A percentile compares a stretch with the other conserved stretches of the same genome.
These are phyloP conservation scores for Hypoxylon sp. DNA, from an alignment of 2,329 filamentous ascomycete genomes.

Conservation along the genomic window DNA sequence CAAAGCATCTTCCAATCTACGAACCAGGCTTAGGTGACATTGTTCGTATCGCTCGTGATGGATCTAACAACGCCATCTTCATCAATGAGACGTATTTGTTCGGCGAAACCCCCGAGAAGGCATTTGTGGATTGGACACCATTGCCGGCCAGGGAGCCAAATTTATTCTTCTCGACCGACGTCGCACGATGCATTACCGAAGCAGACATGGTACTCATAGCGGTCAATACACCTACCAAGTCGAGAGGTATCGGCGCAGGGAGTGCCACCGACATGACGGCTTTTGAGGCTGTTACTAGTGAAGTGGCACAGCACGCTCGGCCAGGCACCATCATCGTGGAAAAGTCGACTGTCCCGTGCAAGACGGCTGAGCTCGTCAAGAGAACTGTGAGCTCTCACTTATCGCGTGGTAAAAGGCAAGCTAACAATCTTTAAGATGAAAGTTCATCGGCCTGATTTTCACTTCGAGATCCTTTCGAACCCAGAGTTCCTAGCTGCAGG, in stretches of 20 bases:
- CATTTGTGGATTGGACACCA: conserved; percentile 30
- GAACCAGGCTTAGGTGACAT: conserved; percentile 76
- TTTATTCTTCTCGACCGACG: conserved; percentile 76
- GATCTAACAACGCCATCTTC: conserved; percentile 56
- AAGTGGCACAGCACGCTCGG: conserved; percentile 72
- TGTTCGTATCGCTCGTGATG: conserved; percentile 70
- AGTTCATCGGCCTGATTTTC: conserved; percentile 67
- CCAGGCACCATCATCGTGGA: conserved; percentile 79
- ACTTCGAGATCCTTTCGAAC: conserved; percentile 81
- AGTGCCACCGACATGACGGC: conserved; percentile 76
- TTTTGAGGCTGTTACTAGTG: conserved; percentile 73
- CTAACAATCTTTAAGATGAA: conserved; percentile 54
- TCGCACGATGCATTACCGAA: conserved; percentile 66
- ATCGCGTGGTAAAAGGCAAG: not conserved
- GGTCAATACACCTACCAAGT: conserved; percentile 83
- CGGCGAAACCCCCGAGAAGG: not conserved
- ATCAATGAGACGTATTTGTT: conserved; percentile 47
- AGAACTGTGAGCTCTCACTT: conserved; percentile 64
- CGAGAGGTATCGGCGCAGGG: conserved; percentile 72
- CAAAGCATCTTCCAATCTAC: conserved; percentile 76
- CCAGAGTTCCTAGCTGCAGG: conserved; percentile 84
- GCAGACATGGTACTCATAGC: conserved; percentile 79
- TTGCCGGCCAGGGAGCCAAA: conserved; percentile 65
- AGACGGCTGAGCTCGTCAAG: conserved; percentile 74
- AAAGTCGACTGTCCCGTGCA: conserved; percentile 82